Base-by-base conservation (phyloP, 2,329 filamentous ascomycete species). In the Fusarium subglutinans region DNA sequence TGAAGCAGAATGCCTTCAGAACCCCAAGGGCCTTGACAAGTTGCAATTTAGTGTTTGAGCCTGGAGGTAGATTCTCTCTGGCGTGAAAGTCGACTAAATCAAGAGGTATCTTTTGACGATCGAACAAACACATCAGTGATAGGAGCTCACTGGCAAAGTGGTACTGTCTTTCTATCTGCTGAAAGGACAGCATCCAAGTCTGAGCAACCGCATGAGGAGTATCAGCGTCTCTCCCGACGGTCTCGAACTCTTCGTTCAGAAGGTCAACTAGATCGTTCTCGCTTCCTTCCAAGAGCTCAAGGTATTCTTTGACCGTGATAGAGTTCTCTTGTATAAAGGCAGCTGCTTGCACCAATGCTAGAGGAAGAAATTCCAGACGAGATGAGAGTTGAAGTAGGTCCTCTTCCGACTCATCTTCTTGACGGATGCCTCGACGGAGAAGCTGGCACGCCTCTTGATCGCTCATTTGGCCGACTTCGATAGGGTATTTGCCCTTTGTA, bases 151-250 rank as follows among this genome's bases (percentile, higher is more conserved):
- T 65, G 1, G 80, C 80, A 0, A 81, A 62, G 1, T 9, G n/a
- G 4, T 65, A 15, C 9, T 78, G 78, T 13, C 44, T 38, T 8
- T 79, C 30, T 20, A 83, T 81, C 15, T 83, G 79, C 6, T 81
- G 69, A 1, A 84, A 83, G 1, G 80, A 83, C 3, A 83, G 56
- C 6, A 81, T 76, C 81, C 80, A 84, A 0, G 81, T 82, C 20
- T 76, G 61, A 0, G 78, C 66, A 0, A 84, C 77, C 1, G 82
- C 75, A 6, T 68, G 78, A 0, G 78, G 73, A 0, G 76, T 77
- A 5, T 73, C 77, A 0, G 71, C 69, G 61, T 81, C 81, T 69
- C 80, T 76, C 1, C 81, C 80, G 0, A 70, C 55, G 3, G 79
- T 67, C 10, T 82, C 78, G 8, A 81, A 83, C 3, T 80, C 78